Evolutionary conservation across 495 filamentous ascomycete species (phyloP), one percentile per base, ranked within the genome.

Genomic region (Entonaema liquescens): DNA sequence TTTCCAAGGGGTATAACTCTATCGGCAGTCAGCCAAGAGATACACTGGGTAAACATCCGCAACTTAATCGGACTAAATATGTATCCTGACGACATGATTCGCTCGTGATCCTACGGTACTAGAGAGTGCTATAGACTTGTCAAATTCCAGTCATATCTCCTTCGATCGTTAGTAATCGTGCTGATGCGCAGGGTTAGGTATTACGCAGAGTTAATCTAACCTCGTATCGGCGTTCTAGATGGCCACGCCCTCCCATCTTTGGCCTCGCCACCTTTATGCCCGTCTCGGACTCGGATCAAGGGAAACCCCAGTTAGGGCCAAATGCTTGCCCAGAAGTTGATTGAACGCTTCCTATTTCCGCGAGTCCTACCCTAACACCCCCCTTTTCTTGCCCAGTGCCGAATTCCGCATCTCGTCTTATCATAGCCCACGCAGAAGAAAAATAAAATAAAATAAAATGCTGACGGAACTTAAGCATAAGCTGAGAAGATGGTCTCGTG

Each of bases 281-380:
- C 70, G 70, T 69, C 58, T 73, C 70, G 70, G 70, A 68, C 40
- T 49, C 65, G 70, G 70, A 66, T 56, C 62, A 73, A 73, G 62
- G 70, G 70, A 66, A 66, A 62, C 65, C 65, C 70, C 58, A 65
- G 70, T 65, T 35, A 65, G 55, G 35, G 19, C 31, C 6, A 47
- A 21, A 21, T 44, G 25, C 5, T 40, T 17, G 28, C 47, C 47
- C 53, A 49, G 26, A 38, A 40, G n/a, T 47, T 50, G 28, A 26
- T 65, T 6, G 31, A 33, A 33, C 6, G 31, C 31, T 23, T 65
- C 12, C 44, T 36, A 31, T 63, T 61, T 42, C 55, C 55, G 55
- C 60, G 70, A 55, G 57, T 47, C 23, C 35, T 50, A 19, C 42
- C 38, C 57, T 56, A 65, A 0, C 36, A 33, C 31, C 31, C 31